Evolutionary conservation across 345 rosid species (phyloP).

Genomic region (Lepidium didymum): DNA sequence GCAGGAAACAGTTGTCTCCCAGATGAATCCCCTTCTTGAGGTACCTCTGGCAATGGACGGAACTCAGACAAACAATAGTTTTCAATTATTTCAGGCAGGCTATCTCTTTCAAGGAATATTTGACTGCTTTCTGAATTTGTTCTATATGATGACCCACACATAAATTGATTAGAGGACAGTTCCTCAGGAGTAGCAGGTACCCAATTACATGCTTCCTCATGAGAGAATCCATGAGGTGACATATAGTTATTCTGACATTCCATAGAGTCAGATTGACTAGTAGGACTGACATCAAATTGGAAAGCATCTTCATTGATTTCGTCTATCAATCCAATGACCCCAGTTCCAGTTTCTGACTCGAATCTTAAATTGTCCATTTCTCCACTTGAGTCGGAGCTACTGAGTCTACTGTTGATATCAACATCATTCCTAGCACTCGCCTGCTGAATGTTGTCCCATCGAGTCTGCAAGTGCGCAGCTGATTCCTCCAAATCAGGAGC

Average conservation of each 20-base stretch:
- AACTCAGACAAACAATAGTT: conserved; percentile 65
- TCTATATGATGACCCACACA: conserved; percentile 36
- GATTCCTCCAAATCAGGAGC: conserved; percentile 94
- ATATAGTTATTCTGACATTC: conserved; percentile 28
- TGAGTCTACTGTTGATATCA: conserved; percentile 27
- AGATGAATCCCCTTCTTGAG: conserved; percentile 38
- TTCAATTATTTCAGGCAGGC: conserved; percentile 70
- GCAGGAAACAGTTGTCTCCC: conserved; percentile 29
- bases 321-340: conserved; percentile 55
- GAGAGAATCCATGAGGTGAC: conserved; percentile 35
- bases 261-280: conserved; percentile 32
- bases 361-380: conserved; percentile 27
- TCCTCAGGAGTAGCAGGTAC: conserved; percentile 35
- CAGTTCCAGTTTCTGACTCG: conserved; percentile 26
- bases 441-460: conserved; percentile 66
- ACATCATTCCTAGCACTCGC: conserved; percentile 38
- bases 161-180: conserved; percentile 27
- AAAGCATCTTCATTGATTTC: conserved; percentile 78
- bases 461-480: conserved; percentile 69
- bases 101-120: conserved; percentile 40
- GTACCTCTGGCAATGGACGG: conserved; percentile 46
- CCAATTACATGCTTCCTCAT: conserved; percentile 36
- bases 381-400: conserved; percentile 37
- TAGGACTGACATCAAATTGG: conserved; percentile 36
- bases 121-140: conserved; percentile 46